phyloP scores from a whole-genome alignment of 352 stramenopile genomes.

The Pythium vanterpoolii region DNA sequence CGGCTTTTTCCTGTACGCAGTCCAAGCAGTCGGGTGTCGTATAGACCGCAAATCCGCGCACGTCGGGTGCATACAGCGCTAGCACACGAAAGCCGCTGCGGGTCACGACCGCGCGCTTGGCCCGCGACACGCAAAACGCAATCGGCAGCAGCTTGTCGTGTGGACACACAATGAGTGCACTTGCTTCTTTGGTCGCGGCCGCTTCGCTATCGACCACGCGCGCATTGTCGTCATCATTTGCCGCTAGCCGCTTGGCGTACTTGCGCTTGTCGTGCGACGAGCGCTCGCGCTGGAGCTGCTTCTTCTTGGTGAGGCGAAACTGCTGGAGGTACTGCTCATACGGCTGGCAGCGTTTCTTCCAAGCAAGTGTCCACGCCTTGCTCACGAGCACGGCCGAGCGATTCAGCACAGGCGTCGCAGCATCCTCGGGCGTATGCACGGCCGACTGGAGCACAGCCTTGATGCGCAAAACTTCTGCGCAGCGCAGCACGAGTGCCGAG shows the following conservation, averaged over 20 bases:
- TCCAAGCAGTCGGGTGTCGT: slow-evolving; percentile 49
- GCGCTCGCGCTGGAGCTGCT: slow-evolving; percentile 49
- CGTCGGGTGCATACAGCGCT: slow-evolving; percentile 47
- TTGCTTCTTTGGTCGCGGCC: slow-evolving; percentile 31
- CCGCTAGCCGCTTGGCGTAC: slow-evolving; percentile 26
- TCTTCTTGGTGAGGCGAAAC: slow-evolving; percentile 66
- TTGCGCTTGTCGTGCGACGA: slow-evolving; percentile 12
- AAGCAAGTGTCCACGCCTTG: slow-evolving; percentile 71
- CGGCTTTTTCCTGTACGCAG: slow-evolving; percentile 56
- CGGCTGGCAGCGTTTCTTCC: slow-evolving; percentile 60
- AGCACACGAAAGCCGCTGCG: slow-evolving; percentile 47
- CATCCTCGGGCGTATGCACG: slow-evolving; percentile 42
- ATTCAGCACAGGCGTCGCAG: slow-evolving; percentile 20
- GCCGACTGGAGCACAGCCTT: slow-evolving; percentile 49
- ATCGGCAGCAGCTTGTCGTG: slow-evolving; percentile 58
- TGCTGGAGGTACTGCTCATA: slow-evolving; percentile 78
- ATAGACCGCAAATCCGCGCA: slow-evolving; percentile 49
- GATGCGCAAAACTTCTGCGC: slow-evolving; percentile 58
- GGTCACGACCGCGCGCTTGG: slow-evolving; percentile 52
- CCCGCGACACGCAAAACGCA: slow-evolving; percentile 55
- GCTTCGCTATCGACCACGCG: slow-evolving; percentile 26
- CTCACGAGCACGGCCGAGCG: slow-evolving; percentile 55
- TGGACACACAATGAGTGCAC: slow-evolving; percentile 59
- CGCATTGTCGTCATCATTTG: not conserved
- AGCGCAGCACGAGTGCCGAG: slow-evolving; percentile 47